Base-by-base conservation (phyloP, 176 grass and related monocot species). In the Avena eriantha region DNA sequence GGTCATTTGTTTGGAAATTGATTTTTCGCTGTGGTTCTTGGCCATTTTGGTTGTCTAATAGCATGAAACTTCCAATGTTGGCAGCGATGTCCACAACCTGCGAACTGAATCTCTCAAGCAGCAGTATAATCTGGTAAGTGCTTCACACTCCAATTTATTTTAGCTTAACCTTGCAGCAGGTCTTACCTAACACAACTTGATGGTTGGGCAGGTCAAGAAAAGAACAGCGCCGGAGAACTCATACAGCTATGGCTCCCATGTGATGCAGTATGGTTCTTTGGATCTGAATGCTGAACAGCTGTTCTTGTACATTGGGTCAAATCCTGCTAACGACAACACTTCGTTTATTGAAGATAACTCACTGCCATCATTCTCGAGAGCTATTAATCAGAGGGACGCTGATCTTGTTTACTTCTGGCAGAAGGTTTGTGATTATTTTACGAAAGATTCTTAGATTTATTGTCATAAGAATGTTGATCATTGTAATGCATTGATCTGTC, bases 321-420 rank as follows among this genome's bases (percentile, higher is more conserved):
- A 99, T 86, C 97, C 97, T 80, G 92, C 90, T 48, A 99, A 96
- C 58, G 89, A 94, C 5, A 91, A 91, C 59, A 50, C 83, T 77
- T 93, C 87, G 8, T 96, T 96, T 82, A 80, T 94, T 19, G 86
- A 90, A 82, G 89, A 91, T 50, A 96, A 96, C 70, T 90, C 97
- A 56, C 79, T 99, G 74, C 87, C 71, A 1, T 84, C 87, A 12
- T 83, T 89, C 29, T 89, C 84, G 23, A 87, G 55, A 60, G 83
- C 94, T 90, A 89, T 96, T 73, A 96, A 99, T 83, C 97, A 99
- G 84, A 85, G 97, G 48, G 97, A 99, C 80, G 94, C 94, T 71
- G 97, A 99, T 85, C 94, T 99, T 69, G 89, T 99, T 78, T 99
- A 99, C 89, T 96, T 96, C 80, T 99, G 97, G 94, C 94, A 99